Percentiles rank a stretch among this genome's conserved stretches.
phyloP scores from a whole-genome alignment of 1,139 yeast genomes.

The Meyerozyma athensensis region DNA sequence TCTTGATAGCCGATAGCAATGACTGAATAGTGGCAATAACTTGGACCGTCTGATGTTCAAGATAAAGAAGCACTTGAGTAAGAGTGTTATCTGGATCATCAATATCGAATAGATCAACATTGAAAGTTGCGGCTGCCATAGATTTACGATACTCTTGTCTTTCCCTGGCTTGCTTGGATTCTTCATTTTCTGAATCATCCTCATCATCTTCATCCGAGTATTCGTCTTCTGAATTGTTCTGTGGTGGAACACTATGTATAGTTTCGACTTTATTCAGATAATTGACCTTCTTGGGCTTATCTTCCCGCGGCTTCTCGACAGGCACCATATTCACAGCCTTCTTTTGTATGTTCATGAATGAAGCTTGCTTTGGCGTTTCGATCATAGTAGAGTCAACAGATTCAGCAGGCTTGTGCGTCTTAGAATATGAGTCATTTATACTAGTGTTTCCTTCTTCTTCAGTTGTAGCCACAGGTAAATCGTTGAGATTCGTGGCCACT shows the following conservation, averaged over 20 bases:
- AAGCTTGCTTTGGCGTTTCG: neutral
- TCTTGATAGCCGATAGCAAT: conserved; percentile 68
- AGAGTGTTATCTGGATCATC: conserved; percentile 86
- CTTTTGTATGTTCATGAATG: conserved; percentile 6
- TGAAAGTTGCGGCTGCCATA: conserved; percentile 55
- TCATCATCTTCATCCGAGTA: conserved; percentile 19
- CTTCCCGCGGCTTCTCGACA: conserved; percentile 4
- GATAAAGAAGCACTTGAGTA: conserved; percentile 74
- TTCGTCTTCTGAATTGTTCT: conserved; percentile 10
- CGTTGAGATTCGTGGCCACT: neutral
- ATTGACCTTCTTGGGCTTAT: conserved; percentile 3
- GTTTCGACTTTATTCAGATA: conserved; percentile 4
- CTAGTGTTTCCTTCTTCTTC: neutral
- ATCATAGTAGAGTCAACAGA: conserved; percentile 2
- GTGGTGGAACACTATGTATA: conserved; percentile 1
- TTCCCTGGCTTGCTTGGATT: conserved; percentile 34
- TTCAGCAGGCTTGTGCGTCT: neutral
- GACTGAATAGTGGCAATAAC: conserved; percentile 89
- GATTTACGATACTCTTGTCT: conserved; percentile 47
- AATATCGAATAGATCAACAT: conserved; percentile 70
- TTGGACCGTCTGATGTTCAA: conserved; percentile 91
- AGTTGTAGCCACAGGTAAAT: neutral
- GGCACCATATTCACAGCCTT: conserved; percentile 6
- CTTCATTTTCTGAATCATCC: conserved; percentile 19
- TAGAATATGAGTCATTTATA: neutral